These are phyloP conservation scores for Triticum dicoccoides DNA, from an alignment of 176 grass and related monocot species.

Conservation along the genomic window DNA sequence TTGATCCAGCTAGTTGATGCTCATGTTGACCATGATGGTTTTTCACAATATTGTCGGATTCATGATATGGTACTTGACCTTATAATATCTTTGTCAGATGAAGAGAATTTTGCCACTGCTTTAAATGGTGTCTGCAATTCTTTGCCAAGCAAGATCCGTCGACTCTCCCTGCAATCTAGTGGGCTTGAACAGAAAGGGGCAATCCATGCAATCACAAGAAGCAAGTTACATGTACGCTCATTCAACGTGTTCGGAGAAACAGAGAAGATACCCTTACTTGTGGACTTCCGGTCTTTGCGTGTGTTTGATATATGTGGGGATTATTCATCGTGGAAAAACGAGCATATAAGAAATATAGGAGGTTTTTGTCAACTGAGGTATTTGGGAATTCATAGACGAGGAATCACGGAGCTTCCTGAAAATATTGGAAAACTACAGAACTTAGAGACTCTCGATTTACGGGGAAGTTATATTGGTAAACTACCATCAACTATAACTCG, in stretches of 20 bases:
- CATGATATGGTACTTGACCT: not conserved
- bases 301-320: not conserved
- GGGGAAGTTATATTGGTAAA: not conserved
- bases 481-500: not conserved
- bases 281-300: not conserved
- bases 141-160: not conserved
- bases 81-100: not conserved
- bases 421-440: not conserved
- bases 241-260: not conserved
- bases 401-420: not conserved
- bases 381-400: not conserved
- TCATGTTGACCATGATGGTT: not conserved
- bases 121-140: not conserved
- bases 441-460: not conserved
- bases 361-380: not conserved
- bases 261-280: not conserved
- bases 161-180: not conserved
- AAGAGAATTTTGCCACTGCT: slow-evolving; percentile 10
- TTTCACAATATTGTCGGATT: not conserved
- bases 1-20: too few relatives aligned
- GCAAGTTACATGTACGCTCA: not conserved
- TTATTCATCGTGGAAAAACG: too few relatives aligned
- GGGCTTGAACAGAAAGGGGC: not conserved
- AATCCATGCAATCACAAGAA: not conserved
- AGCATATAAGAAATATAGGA: not conserved